Base-by-base conservation (phyloP, 139 green algal genomes). In the Chlorella vulgaris region DNA sequence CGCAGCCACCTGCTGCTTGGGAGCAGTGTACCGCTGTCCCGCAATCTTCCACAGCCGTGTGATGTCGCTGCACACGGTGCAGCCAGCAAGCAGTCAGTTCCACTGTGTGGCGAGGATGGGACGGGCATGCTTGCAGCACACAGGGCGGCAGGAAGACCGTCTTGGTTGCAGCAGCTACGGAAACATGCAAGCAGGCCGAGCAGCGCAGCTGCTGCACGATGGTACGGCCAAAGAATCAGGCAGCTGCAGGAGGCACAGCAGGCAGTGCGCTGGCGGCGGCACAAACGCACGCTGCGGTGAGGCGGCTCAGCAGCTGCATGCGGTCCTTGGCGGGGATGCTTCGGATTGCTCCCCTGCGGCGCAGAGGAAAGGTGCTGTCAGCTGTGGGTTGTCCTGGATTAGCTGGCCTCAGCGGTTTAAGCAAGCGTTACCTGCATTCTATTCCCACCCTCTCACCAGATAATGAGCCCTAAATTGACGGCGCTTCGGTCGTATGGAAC, bases 21-120 rank as follows among this genome's bases (percentile, higher is more conserved):
- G 53, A 10, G 84, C 84, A 2, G 35, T 50, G 47, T 85, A 88
- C 26, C 82, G 78, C 69, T 80, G 51, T 26, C 67, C 84, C 6
- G 81, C 58, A 4, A 78, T 40, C 63, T 73, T 69, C 84, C 84
- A 88, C 50, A 88, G 68, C 51, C 66, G 51, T 55, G 51, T 28
- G 31, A 88, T 88, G 74, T 81, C 74, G 29, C 73, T 84, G 71
- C 73, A 53, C 3, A 26, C 7, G 18, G 21, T 7, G 55, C 55
- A 65, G 55, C n/a, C n/a, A n/a, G n/a, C n/a, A n/a, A n/a, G n/a
- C n/a, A n/a, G n/a, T n/a, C n/a, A n/a, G n/a, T n/a, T n/a, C n/a
- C n/a, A n/a, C n/a, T 5, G 36, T 3, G 13, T 31, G 65, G 65
- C 3, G 10, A 10, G 65, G 65, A 3, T 22, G 1, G 7, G 33